Evolutionary conservation across 1,139 yeast species (phyloP), one percentile per base, ranked within the genome.

Genomic region (Zygoascus sp.): DNA sequence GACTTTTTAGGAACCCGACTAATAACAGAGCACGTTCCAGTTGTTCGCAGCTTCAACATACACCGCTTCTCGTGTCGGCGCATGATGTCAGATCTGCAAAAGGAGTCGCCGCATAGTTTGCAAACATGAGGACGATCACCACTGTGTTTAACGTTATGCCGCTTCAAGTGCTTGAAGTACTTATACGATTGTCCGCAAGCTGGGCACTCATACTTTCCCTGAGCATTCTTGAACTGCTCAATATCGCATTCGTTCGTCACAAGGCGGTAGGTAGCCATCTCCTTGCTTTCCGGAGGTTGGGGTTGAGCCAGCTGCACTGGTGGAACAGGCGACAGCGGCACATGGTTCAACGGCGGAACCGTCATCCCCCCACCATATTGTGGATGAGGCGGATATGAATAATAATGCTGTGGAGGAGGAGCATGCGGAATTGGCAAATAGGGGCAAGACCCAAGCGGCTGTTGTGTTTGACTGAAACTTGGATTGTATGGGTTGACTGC

Each of bases 101-200:
- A 62, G 16, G 56, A 50, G 20, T 56, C 56, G 6, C 49, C 38
- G 50, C 66, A 62, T 41, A 54, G 50, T 11, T 50, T 50, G 46
- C 66, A 62, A 10, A 51, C 56, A 44, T 60, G 60, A 6, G 65
- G 64, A 36, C 60, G 51, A 36, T 58, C 55, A 20, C 66, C 66
- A n/a, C 65, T 62, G 50, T 62, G 68, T 17, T 58, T 50, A 41
- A 62, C 51, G 53, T 57, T 54, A 47, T 64, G 68, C 11, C 68
- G 57, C 46, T 60, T 60, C 28, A 65, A 55, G 42, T 64, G 68
- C 50, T 64, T 64, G 44, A 60, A 60, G 44, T 64, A 65, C 25
- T 62, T 59, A 45, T 64, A 64, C 7, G 64, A 48, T 32, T 59
- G 56, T 32, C 55, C 53, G 46, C 68, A 64, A 15, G 37, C 45